phyloP scores from a whole-genome alignment of 345 rosid species.

The Microthlaspi erraticum region DNA sequence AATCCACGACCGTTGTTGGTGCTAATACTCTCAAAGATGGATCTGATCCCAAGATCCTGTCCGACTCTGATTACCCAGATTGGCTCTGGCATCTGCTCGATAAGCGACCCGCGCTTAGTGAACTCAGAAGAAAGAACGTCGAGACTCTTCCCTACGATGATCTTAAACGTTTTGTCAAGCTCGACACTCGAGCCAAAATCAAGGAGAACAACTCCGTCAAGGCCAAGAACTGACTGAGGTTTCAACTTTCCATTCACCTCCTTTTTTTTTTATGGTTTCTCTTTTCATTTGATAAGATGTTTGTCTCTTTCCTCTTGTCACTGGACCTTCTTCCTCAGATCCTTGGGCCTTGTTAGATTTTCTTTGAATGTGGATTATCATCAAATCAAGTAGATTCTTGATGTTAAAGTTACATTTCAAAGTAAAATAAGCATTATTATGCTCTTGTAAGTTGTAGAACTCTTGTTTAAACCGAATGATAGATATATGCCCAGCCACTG shows the following conservation, averaged over 20 bases:
- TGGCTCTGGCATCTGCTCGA: conserved; percentile 89
- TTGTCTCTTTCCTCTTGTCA: neutral
- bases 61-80: conserved; percentile 77
- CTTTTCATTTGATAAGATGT: no score
- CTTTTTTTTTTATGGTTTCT: conserved; percentile 6
- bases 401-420: no score
- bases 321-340: no score
- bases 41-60: conserved; percentile 75
- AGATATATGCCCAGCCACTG: no score
- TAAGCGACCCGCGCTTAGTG: conserved; percentile 80
- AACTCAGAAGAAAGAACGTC: conserved; percentile 57
- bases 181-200: conserved; percentile 80
- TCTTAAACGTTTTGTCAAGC: conserved; percentile 83
- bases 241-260: no score
- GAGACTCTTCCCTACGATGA: conserved; percentile 80
- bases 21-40: conserved; percentile 91
- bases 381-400: no score
- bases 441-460: no score
- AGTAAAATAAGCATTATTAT: no score
- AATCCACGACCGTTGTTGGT: conserved; percentile 81
- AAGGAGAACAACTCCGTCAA: conserved; percentile 80
- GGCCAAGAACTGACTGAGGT: conserved; percentile 74
- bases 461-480: no score
- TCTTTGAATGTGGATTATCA: no score
- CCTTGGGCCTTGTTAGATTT: no score